These are phyloP conservation scores for Monilinia fructigena DNA, from an alignment of 2,329 filamentous ascomycete species.

Conservation along the genomic window DNA sequence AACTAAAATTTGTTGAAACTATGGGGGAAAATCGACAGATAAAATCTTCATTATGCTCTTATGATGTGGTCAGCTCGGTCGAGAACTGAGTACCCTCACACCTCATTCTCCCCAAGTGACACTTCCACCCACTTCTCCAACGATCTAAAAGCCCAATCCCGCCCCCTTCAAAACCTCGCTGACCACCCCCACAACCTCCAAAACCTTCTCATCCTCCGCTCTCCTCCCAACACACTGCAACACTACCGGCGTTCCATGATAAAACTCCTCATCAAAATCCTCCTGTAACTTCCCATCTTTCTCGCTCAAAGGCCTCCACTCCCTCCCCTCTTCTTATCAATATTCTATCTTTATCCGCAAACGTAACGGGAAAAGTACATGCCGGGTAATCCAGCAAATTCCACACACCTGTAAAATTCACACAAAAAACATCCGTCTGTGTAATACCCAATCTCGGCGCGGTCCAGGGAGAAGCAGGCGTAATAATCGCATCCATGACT, in stretches of 20 bases:
- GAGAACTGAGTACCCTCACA: background rate
- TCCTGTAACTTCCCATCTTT: conserved; percentile 35
- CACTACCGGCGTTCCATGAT: conserved; percentile 37
- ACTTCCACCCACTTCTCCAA: too few species aligned
- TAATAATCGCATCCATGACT: conserved; percentile 42
- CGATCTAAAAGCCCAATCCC: background rate
- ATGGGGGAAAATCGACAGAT: too few species aligned
- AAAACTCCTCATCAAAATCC: conserved; percentile 39
- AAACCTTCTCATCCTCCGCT: conserved; percentile 39
- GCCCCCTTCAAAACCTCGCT: conserved; percentile 37
- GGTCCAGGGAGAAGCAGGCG: conserved; percentile 40
- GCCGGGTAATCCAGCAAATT: conserved; percentile 40
- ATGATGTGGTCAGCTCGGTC: too few species aligned
- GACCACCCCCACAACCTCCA: conserved; percentile 44
- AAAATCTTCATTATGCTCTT: too few species aligned
- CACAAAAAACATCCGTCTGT: conserved; percentile 33
- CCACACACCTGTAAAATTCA: conserved; percentile 38
- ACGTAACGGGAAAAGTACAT: conserved; percentile 47
- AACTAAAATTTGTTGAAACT: too few species aligned
- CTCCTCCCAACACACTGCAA: conserved; percentile 38
- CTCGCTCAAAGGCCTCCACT: conserved; percentile 36
- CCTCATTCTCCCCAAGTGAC: background rate
- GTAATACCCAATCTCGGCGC: conserved; percentile 40
- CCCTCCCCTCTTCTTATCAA: conserved; percentile 38
- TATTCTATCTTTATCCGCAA: conserved; percentile 41